Percentiles rank a stretch among this genome's conserved stretches.
Evolutionary conservation across 2,329 filamentous ascomycete genomes (phyloP).

Genomic region (Phoma sp.): DNA sequence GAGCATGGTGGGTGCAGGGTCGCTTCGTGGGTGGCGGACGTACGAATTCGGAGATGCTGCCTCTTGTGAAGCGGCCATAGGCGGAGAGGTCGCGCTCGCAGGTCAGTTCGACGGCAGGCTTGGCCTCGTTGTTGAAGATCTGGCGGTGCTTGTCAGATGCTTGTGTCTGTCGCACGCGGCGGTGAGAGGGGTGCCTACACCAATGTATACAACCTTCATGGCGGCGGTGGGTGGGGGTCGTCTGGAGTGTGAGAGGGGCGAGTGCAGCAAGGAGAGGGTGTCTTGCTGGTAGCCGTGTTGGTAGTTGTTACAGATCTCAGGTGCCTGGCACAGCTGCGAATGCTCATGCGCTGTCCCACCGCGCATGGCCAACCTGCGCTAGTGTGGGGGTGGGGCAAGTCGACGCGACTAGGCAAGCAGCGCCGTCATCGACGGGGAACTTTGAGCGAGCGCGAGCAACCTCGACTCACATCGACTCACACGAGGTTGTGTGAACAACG

Average conservation of each 20-base stretch:
- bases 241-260: not conserved
- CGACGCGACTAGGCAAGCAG: slow-evolving; percentile 25
- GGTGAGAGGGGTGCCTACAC: slow-evolving; percentile 64
- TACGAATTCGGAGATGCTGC: slow-evolving; percentile 49
- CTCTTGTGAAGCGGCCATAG: slow-evolving; percentile 78
- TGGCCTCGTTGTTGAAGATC: slow-evolving; percentile 81
- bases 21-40: slow-evolving; percentile 11
- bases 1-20: not conserved
- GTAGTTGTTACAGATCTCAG: not conserved
- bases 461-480: slow-evolving; percentile 10
- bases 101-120: slow-evolving; percentile 78
- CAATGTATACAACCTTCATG: slow-evolving; percentile 91
- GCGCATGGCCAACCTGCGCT: slow-evolving; percentile 30
- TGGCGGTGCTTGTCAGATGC: slow-evolving; percentile 49
- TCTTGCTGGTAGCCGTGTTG: not conserved
- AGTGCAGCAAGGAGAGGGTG: not conserved
- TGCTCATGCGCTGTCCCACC: slow-evolving; percentile 6
- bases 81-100: slow-evolving; percentile 78
- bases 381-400: slow-evolving; percentile 33
- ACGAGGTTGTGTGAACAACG: not conserved
- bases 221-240: slow-evolving; percentile 29
- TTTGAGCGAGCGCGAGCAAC: slow-evolving; percentile 8
- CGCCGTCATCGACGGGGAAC: slow-evolving; percentile 27
- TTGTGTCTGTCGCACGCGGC: slow-evolving; percentile 17
- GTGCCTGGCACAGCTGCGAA: slow-evolving; percentile 9